Evolutionary conservation across 2,329 filamentous ascomycete genomes (phyloP), one percentile per base, ranked within the genome.

Genomic region (Cladosporium sp.): DNA sequence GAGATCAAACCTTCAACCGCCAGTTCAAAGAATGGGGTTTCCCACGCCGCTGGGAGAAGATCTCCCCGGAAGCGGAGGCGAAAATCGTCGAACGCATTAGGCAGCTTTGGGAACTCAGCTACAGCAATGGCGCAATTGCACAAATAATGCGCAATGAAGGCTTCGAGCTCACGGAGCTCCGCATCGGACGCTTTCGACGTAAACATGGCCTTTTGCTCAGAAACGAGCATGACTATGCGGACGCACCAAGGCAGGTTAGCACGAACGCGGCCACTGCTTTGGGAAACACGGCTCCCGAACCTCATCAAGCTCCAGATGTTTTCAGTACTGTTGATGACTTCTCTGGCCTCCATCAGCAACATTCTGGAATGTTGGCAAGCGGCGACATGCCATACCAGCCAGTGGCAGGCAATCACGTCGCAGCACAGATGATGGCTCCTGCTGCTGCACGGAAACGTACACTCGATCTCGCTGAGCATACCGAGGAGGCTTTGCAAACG

Each of bases 21-120:
- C 66, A 69, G 50, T 67, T 67, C 51, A 62, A 75, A 69, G 80
- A 84, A 70, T 94, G 90, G 90, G 82, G 84, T 7, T 93, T 94
- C 65, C 89, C 89, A 14, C 39, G 60, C 9, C 63, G 65, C 39
- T 84, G 82, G 59, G 90, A 90, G 71, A 85, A 89, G 65, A 85
- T 87, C 60, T 85, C 86, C 0, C 85, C 86, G 1, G 84, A 91
- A 69, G 88, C 88, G 68, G 88, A 91, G 69, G 77, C 80, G 14
- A 78, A 77, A 22, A 81, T 93, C 7, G 84, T 89, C 40, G 82
- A 81, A 17, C 84, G 90, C 30, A 82, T 93, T 61, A 86, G 85
- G 69, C 83, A 92, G 74, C 79, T 94, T 66, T 94, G 90, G 90
- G 86, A 90, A 70, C 79, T 78, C 65, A 94, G 93, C 68, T 80